A percentile compares a stretch with the other conserved stretches of the same genome.
Conservation (phyloP, 805 yeast species). For the Metschnikowia continentalis region DNA sequence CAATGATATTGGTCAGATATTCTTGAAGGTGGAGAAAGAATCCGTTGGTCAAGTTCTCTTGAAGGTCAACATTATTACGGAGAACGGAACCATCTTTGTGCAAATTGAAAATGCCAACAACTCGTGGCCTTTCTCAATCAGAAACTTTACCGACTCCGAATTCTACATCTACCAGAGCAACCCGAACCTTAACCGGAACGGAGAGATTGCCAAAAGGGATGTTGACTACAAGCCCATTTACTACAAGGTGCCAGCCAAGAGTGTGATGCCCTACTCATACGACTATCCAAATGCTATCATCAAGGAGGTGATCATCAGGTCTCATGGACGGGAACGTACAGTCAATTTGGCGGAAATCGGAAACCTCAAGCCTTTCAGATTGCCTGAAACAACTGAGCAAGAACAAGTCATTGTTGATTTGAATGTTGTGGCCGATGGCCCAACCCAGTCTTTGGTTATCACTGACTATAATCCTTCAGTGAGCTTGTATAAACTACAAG, state of each 20-base stretch:
- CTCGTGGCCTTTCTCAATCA: constrained; percentile 88
- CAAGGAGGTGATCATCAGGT: constrained; percentile 72
- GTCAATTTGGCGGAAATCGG: constrained; percentile 93
- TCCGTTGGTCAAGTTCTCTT: constrained; percentile 66
- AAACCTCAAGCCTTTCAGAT: constrained; percentile 76
- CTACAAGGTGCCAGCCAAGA: constrained; percentile 78
- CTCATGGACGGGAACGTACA: constrained; percentile 69
- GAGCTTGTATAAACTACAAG: constrained; percentile 63
- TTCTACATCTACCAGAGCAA: constrained; percentile 83
- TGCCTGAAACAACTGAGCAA: constrained; percentile 46
- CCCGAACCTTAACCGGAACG: constrained; percentile 66
- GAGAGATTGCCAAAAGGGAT: constrained; percentile 45
- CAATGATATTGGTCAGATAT: constrained; percentile 78
- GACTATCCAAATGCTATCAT: constrained; percentile 89
- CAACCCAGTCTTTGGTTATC: constrained; percentile 81
- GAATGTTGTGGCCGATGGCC: constrained; percentile 95
- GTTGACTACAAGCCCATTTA: constrained; percentile 69
- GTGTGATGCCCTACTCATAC: constrained; percentile 98
- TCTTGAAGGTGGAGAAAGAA: constrained; percentile 62
- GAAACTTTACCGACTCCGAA: constrained; percentile 86
- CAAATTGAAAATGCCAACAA: constrained; percentile 67
- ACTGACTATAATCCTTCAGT: constrained; percentile 75
- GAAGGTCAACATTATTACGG: constrained; percentile 71
- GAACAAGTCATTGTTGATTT: constrained; percentile 64
- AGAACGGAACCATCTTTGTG: constrained; percentile 76